Conservation (phyloP, 495 filamentous ascomycete species). For the Friedmanniomyces simplex region DNA sequence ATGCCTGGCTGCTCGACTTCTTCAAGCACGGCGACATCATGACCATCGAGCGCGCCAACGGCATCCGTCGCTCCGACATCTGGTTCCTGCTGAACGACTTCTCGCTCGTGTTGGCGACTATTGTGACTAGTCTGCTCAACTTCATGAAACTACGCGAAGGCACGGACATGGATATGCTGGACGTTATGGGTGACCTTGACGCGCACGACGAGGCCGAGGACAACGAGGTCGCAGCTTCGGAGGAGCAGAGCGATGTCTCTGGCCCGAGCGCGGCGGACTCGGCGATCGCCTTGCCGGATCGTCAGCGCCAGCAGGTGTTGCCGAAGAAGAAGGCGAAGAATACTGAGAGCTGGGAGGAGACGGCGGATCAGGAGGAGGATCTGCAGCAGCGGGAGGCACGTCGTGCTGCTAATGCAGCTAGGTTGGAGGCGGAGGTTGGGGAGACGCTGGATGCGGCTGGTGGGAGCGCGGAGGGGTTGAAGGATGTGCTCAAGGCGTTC, state of each 20-base stretch:
- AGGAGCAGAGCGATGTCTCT: conserved; percentile 5
- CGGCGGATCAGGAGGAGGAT: conserved; percentile 22
- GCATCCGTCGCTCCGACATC: conserved; percentile 49
- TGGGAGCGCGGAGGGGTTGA: conserved; percentile 35
- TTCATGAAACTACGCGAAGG: conserved; percentile 35
- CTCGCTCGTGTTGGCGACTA: conserved; percentile 56
- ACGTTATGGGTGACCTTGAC: conserved; percentile 34
- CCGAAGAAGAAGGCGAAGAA: conserved; percentile 23
- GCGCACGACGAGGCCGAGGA: conserved; percentile 28
- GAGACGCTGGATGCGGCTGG: conserved; percentile 20
- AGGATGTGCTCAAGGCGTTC: conserved; percentile 49
- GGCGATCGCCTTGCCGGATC: not conserved
- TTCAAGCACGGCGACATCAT: conserved; percentile 55
- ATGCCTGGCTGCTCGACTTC: conserved; percentile 67
- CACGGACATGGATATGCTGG: conserved; percentile 27
- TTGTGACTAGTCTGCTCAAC: conserved; percentile 47
- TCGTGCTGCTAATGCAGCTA: conserved; percentile 23
- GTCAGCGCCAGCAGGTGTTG: not conserved
- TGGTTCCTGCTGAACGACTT: conserved; percentile 65
- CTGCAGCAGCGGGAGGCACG: conserved; percentile 10
- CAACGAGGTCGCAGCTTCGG: conserved; percentile 29
- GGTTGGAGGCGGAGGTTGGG: conserved; percentile 27
- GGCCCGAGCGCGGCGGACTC: conserved; percentile 1
- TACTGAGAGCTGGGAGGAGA: conserved; percentile 23
- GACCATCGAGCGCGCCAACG: conserved; percentile 47